Evolutionary conservation across 2,329 filamentous ascomycete genomes (phyloP).

Genomic region (Penicillium verrucosum): DNA sequence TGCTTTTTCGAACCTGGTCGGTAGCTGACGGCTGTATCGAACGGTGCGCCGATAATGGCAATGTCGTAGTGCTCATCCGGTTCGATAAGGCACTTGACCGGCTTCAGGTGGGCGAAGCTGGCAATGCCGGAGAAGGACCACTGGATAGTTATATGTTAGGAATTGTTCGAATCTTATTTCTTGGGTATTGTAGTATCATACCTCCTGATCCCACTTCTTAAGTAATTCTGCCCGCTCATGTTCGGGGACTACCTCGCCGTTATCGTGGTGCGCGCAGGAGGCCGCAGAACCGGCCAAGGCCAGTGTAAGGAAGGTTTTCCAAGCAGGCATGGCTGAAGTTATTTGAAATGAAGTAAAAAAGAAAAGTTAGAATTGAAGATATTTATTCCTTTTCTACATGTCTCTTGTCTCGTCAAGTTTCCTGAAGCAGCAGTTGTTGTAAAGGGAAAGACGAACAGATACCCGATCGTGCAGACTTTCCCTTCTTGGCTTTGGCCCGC

Average conservation of each 20-base stretch:
- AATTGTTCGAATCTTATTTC: not conserved
- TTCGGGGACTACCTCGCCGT: slow-evolving; percentile 39
- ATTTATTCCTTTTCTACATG: slow-evolving; percentile 1
- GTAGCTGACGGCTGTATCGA: slow-evolving; percentile 71
- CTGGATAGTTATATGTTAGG: slow-evolving; percentile 29
- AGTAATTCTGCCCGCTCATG: slow-evolving; percentile 43
- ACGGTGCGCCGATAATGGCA: slow-evolving; percentile 68
- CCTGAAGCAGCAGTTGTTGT: slow-evolving; percentile 16
- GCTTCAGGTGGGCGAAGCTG: slow-evolving; percentile 68
- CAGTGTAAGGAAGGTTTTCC: slow-evolving; percentile 32
- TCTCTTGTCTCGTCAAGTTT: slow-evolving; percentile 6
- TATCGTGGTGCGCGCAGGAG: slow-evolving; percentile 41
- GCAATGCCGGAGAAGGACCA: slow-evolving; percentile 71
- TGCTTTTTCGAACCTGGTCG: slow-evolving; percentile 55
- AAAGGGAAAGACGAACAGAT: slow-evolving; percentile 24
- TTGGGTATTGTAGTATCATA: slow-evolving; percentile 21
- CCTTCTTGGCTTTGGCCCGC: slow-evolving; percentile 30
- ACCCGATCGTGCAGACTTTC: slow-evolving; percentile 38
- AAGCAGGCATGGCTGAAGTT: slow-evolving; percentile 25
- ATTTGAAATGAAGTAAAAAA: slow-evolving; percentile 4
- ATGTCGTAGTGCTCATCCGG: slow-evolving; percentile 66
- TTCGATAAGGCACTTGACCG: slow-evolving; percentile 67
- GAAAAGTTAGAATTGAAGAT: slow-evolving; percentile 1
- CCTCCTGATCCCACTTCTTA: slow-evolving; percentile 49
- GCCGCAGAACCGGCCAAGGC: slow-evolving; percentile 33